Evolutionary conservation across 768 basidiomycete genomes (phyloP), one percentile per base, ranked within the genome.

Genomic region (Suillus occidentalis): DNA sequence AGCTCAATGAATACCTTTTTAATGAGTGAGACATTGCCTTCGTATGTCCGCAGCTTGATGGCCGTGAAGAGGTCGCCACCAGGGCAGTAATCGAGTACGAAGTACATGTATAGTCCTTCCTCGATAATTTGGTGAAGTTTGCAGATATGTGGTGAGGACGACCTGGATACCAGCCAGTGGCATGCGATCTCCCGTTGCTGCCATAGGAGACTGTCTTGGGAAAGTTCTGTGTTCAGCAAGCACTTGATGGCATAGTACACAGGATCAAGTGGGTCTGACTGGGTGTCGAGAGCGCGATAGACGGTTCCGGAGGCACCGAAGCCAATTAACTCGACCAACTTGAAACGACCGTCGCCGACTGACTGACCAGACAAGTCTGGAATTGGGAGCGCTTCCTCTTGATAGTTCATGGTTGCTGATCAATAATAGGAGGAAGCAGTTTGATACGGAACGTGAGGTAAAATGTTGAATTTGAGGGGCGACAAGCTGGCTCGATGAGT

Each of bases 221-320:
- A 85, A 65, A 84, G 78, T 12, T 81, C 81, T n/a, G 77, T 76
- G 69, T 84, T 86, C 70, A 83, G 80, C 60, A 94, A 81, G 72
- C 91, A 92, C 74, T 94, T 95, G 76, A 94, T 83, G 57, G 92
- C 91, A 68, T 84, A 87, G 74, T 81, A 83, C 52, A 72, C 70
- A 18, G 78, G 82, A 60, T 73, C 72, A 47, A 79, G 70, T 22
- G 68, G 72, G 36, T 79, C 75, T 61, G 79, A 79, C 36, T 75
- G 72, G 45, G 76, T 72, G 72, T 91, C 87, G 59, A 87, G 73
- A 36, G 90, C 92, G 62, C 84, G 82, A 77, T 93, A 93, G 68
- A 94, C 91, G 50, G 85, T 84, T 64, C 91, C 90, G 65, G 90
- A 92, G 13, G 89, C 86, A 28, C 93, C 94, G 58, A 85, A 80